These are phyloP conservation scores for Lactifluus pinguis DNA, from an alignment of 768 basidiomycete species.

Conservation along the genomic window DNA sequence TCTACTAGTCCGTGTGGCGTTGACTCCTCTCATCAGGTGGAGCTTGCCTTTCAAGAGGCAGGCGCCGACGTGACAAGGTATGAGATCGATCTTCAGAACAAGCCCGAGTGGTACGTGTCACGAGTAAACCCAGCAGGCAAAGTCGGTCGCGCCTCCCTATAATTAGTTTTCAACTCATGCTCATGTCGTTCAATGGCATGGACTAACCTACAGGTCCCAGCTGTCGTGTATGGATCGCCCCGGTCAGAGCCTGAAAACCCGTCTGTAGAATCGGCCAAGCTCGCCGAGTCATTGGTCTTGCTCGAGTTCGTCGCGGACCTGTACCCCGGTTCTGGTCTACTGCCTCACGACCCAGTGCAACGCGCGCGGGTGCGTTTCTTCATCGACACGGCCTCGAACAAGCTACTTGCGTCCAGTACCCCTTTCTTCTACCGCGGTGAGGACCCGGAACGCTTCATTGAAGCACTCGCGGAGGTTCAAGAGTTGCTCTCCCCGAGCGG, in stretches of 20 bases:
- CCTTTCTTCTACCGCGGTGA: slow-evolving; percentile 28
- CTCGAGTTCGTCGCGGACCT: slow-evolving; percentile 56
- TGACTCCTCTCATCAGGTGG: slow-evolving; percentile 31
- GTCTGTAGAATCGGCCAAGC: slow-evolving; percentile 44
- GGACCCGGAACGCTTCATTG: slow-evolving; percentile 32
- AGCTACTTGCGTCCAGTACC: slow-evolving; percentile 31
- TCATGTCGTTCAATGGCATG: too few species aligned
- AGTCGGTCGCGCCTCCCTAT: slow-evolving; percentile 26
- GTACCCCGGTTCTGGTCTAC: slow-evolving; percentile 34
- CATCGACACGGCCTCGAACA: slow-evolving; percentile 40
- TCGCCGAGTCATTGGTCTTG: slow-evolving; percentile 52
- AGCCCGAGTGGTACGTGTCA: slow-evolving; percentile 57
- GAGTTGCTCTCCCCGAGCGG: slow-evolving; percentile 36
- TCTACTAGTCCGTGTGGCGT: neutral
- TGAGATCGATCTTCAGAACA: slow-evolving; percentile 51
- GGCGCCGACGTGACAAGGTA: slow-evolving; percentile 38
- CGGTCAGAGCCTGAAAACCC: slow-evolving; percentile 42
- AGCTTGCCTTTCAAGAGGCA: slow-evolving; percentile 49
- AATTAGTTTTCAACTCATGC: neutral
- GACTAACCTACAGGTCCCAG: slow-evolving; percentile 37
- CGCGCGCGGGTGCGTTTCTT: slow-evolving; percentile 55
- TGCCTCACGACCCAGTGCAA: slow-evolving; percentile 43
- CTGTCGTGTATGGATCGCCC: slow-evolving; percentile 52
- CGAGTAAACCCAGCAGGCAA: slow-evolving; percentile 55
- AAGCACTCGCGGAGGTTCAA: slow-evolving; percentile 39